These are phyloP conservation scores for Camellia sinensis DNA, from an alignment of 148 eudicot genomes.

Conservation along the genomic window DNA sequence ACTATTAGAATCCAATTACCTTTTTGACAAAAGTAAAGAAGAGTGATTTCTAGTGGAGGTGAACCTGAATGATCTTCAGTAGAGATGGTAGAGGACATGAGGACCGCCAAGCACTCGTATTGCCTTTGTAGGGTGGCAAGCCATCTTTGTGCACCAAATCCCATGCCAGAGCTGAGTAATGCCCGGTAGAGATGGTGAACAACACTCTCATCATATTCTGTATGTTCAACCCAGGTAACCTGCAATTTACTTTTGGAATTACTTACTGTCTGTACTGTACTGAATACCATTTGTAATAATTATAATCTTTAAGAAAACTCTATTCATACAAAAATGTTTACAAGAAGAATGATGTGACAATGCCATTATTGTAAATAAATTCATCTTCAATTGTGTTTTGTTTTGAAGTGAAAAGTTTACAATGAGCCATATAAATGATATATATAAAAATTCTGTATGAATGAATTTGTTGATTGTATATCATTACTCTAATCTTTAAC, in stretches of 20 bases:
- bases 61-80: conserved; percentile 44
- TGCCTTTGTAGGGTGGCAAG: conserved; percentile 62
- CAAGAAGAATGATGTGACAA: no score
- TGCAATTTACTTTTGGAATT: conserved; percentile 26
- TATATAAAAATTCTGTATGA: no score
- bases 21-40: conserved; percentile 12
- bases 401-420: no score
- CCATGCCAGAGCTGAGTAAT: conserved; percentile 60
- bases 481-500: no score
- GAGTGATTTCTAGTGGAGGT: background rate
- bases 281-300: background rate
- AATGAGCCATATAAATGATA: no score
- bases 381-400: no score
- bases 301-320: background rate
- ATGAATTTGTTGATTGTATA: no score
- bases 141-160: conserved; percentile 79
- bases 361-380: no score
- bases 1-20: background rate
- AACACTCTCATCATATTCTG: conserved; percentile 56
- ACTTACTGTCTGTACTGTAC: background rate
- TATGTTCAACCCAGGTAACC: conserved; percentile 90
- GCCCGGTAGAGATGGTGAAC: conserved; percentile 53
- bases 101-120: conserved; percentile 38
- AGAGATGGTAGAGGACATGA: conserved; percentile 29
- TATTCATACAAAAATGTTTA: no score